These are phyloP conservation scores for Closterium sp. DNA, from an alignment of 139 green algal species.

Conservation along the genomic window DNA sequence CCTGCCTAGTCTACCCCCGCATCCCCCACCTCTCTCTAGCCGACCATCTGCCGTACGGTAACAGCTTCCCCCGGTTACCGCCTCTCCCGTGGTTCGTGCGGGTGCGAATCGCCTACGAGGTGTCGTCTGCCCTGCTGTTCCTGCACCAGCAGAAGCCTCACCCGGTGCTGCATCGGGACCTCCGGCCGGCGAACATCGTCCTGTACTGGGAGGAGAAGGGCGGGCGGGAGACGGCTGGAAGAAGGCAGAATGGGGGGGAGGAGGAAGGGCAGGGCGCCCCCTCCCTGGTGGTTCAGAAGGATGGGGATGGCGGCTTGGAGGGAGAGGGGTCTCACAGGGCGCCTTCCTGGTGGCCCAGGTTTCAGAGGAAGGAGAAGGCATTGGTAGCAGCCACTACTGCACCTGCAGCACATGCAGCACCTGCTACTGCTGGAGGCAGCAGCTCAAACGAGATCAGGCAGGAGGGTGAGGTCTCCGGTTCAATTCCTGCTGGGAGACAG, in stretches of 20 bases:
- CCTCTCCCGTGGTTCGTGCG: slow-evolving; percentile 25
- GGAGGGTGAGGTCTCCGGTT: neutral
- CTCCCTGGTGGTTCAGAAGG: neutral
- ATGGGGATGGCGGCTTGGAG: neutral
- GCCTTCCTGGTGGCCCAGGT: slow-evolving; percentile 9
- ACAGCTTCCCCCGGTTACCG: neutral
- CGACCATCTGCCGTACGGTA: neutral
- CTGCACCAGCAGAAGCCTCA: slow-evolving; percentile 31
- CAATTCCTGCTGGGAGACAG: neutral
- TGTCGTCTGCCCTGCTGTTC: slow-evolving; percentile 27
- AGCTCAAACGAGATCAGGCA: neutral
- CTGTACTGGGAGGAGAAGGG: slow-evolving; percentile 3
- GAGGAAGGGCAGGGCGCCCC: neutral
- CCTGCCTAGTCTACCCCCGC: slow-evolving; percentile 20
- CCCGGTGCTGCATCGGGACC: slow-evolving; percentile 22
- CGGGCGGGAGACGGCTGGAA: neutral
- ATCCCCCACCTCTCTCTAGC: neutral
- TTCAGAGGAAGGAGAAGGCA: neutral
- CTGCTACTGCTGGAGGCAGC: too few species aligned
- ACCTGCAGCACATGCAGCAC: too few species aligned
- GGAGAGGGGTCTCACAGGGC: neutral
- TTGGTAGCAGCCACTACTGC: neutral
- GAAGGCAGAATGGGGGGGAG: neutral
- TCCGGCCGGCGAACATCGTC: slow-evolving; percentile 36
- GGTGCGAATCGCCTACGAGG: slow-evolving; percentile 22